phyloP scores from a whole-genome alignment of 2,329 filamentous ascomycete species.

The Didymella pinodella region DNA sequence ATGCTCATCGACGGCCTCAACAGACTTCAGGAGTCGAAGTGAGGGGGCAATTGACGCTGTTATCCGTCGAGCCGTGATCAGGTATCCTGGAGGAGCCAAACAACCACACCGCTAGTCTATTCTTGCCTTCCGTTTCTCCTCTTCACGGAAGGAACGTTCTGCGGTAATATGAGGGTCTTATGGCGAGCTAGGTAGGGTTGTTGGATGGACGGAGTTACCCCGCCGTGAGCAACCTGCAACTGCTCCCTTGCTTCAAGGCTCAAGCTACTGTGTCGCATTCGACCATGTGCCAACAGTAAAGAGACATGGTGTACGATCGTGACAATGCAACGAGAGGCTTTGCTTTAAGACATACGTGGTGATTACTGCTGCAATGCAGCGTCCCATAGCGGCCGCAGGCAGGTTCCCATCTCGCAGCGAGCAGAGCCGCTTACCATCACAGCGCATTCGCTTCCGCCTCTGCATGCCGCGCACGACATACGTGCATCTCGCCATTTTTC shows the following conservation, averaged over 20 bases:
- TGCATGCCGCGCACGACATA: slow-evolving; percentile 49
- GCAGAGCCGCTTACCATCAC: slow-evolving; percentile 40
- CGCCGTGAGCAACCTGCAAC: slow-evolving; percentile 32
- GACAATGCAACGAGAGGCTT: slow-evolving; percentile 12
- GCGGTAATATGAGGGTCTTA: slow-evolving; percentile 35
- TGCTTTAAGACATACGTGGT: slow-evolving; percentile 25
- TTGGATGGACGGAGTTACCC: slow-evolving; percentile 32
- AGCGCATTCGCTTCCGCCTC: slow-evolving; percentile 39
- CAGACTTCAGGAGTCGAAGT: slow-evolving; percentile 29
- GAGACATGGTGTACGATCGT: slow-evolving; percentile 7
- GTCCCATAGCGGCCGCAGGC: slow-evolving; percentile 35
- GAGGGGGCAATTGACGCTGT: slow-evolving; percentile 29
- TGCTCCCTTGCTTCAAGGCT: slow-evolving; percentile 18
- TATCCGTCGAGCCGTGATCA: slow-evolving; percentile 41
- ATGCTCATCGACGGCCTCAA: slow-evolving; percentile 36
- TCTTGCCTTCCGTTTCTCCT: slow-evolving; percentile 27
- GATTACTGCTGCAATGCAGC: slow-evolving; percentile 36
- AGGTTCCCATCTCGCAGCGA: slow-evolving; percentile 36
- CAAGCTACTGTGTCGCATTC: not conserved
- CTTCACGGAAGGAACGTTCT: slow-evolving; percentile 26
- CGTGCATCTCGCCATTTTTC: slow-evolving; percentile 36
- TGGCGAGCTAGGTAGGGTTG: slow-evolving; percentile 37
- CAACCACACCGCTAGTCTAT: slow-evolving; percentile 48
- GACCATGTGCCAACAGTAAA: slow-evolving; percentile 21
- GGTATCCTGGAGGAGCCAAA: slow-evolving; percentile 19